Percentiles rank a stretch among this genome's conserved stretches.
Conservation (phyloP, 306 rosid species). For the Trichosanthes truncata region DNA sequence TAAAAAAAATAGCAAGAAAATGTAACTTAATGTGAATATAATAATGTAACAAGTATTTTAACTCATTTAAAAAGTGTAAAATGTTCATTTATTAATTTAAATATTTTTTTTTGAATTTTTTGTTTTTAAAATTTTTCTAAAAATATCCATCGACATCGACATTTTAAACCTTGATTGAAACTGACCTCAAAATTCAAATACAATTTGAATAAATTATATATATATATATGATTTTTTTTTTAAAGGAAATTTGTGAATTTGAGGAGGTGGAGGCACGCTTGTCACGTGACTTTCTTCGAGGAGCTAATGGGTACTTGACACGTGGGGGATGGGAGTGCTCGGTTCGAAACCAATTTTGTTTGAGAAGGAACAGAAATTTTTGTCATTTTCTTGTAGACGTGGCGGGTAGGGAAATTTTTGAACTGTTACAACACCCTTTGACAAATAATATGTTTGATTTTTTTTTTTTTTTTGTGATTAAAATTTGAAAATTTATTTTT, state of each 20-base stretch:
- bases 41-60: no score
- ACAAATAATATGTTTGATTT: background rate
- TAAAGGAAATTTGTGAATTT: background rate
- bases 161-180: no score
- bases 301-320: background rate
- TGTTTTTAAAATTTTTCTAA: no score
- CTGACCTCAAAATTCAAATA: no score
- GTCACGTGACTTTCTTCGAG: constrained; percentile 26
- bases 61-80: no score
- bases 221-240: background rate
- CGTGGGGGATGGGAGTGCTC: background rate
- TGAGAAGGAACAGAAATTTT: background rate
- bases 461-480: background rate
- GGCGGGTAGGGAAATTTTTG: background rate
- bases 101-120: no score
- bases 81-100: no score
- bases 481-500: background rate
- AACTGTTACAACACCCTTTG: background rate
- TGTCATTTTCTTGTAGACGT: background rate
- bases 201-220: no score
- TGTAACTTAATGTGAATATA: no score
- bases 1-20: no score
- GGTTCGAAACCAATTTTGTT: background rate
- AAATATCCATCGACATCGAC: no score
- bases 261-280: constrained; percentile 16